phyloP scores from a whole-genome alignment of 805 yeast species.

The Candida quercuum region DNA sequence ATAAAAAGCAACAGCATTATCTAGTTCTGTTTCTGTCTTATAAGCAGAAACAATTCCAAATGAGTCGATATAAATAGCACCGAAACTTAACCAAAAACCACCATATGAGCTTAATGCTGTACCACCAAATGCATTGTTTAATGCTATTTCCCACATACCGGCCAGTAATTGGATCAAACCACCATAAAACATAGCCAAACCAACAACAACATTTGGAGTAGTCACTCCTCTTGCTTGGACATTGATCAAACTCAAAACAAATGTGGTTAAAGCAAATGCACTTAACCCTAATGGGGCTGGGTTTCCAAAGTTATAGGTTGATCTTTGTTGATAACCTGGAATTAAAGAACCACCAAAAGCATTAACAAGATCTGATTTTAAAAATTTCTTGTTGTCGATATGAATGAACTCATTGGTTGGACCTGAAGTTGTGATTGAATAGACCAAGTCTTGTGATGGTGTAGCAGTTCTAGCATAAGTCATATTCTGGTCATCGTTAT shows the following conservation, averaged over 20 bases:
- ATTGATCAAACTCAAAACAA: slow-evolving; percentile 51
- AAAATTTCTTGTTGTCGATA: slow-evolving; percentile 21
- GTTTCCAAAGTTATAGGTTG: slow-evolving; percentile 49
- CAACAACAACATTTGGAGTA: slow-evolving; percentile 52
- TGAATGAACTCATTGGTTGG: slow-evolving; percentile 20
- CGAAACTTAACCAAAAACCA: slow-evolving; percentile 64
- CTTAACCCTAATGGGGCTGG: slow-evolving; percentile 62
- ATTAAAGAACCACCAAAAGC: slow-evolving; percentile 74
- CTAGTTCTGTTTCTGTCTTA: slow-evolving; percentile 32
- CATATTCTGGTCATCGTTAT: slow-evolving; percentile 7
- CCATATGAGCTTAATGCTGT: slow-evolving; percentile 35
- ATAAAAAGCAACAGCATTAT: slow-evolving; percentile 46
- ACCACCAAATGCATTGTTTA: slow-evolving; percentile 63
- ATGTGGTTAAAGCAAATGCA: slow-evolving; percentile 59
- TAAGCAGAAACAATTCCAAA: slow-evolving; percentile 46
- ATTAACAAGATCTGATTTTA: slow-evolving; percentile 42
- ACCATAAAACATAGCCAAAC: slow-evolving; percentile 59
- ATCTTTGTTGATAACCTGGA: slow-evolving; percentile 46
- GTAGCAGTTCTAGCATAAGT: background rate
- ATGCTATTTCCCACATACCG: slow-evolving; percentile 64
- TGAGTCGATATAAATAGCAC: slow-evolving; percentile 48
- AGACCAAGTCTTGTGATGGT: slow-evolving; percentile 1
- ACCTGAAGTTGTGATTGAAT: slow-evolving; percentile 23
- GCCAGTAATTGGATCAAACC: slow-evolving; percentile 56
- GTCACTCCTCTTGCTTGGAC: slow-evolving; percentile 52